Evolutionary conservation across 371 early-diverging fungal genomes (phyloP).

Genomic region (Mortierella sp.): DNA sequence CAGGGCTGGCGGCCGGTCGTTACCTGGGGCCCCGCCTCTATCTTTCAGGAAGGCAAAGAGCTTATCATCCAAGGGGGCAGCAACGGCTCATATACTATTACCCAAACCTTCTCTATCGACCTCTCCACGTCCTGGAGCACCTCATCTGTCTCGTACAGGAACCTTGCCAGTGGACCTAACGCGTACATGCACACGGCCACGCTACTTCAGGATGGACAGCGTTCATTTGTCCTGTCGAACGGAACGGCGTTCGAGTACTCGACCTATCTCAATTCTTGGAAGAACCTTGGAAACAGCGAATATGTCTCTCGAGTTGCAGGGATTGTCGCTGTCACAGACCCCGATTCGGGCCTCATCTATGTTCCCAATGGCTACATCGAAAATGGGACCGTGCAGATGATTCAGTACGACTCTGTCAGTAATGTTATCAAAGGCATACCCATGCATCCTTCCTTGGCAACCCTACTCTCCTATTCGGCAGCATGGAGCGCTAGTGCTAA

Average conservation of each 20-base stretch:
- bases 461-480: slow-evolving; percentile 10
- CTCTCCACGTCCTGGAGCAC: slow-evolving; percentile 32
- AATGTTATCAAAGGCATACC: not conserved
- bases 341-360: slow-evolving; percentile 18
- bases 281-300: not conserved
- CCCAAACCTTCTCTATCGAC: slow-evolving; percentile 29
- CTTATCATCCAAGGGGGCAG: slow-evolving; percentile 20
- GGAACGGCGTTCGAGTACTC: slow-evolving; percentile 11
- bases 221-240: slow-evolving; percentile 23
- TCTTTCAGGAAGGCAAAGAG: slow-evolving; percentile 10
- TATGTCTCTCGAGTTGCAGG: not conserved
- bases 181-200: slow-evolving; percentile 17
- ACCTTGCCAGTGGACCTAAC: slow-evolving; percentile 15
- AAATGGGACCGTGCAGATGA: slow-evolving; percentile 9
- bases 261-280: slow-evolving; percentile 7
- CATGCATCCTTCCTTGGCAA: not conserved
- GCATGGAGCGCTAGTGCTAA: slow-evolving; percentile 19
- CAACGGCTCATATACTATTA: slow-evolving; percentile 3
- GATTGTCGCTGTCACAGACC: slow-evolving; percentile 10
- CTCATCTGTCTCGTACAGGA: slow-evolving; percentile 8
- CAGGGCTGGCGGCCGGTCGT: slow-evolving; percentile 9
- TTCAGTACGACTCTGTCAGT: slow-evolving; percentile 12
- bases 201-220: not conserved
- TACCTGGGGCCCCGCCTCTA: slow-evolving; percentile 20
- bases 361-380: slow-evolving; percentile 16